Evolutionary conservation across 768 basidiomycete species (phyloP).

Genomic region (Auriscalpium orientale): DNA sequence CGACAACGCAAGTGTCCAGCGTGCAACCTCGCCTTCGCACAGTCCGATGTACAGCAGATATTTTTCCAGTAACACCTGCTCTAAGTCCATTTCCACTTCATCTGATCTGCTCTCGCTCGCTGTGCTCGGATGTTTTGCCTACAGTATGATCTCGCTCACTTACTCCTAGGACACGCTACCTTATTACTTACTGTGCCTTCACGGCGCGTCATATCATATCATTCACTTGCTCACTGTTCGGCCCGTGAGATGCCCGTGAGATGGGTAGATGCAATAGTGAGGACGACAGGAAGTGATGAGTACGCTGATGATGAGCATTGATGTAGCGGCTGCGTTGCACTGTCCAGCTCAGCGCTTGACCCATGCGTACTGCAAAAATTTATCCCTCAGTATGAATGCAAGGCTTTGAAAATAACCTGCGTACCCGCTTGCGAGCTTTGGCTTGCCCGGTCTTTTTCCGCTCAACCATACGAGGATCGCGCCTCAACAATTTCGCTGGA

Average conservation of each 20-base stretch:
- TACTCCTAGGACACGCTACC: neutral
- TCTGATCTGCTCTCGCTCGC: neutral
- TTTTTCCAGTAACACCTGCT: conserved; percentile 41
- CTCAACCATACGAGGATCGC: conserved; percentile 97
- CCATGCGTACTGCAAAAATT: conserved; percentile 68
- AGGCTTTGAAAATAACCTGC: conserved; percentile 21
- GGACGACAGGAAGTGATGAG: neutral
- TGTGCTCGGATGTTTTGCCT: neutral
- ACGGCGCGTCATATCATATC: neutral
- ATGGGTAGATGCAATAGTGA: neutral
- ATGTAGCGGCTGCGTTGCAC: neutral
- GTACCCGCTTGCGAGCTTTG: conserved; percentile 87
- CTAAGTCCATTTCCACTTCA: too few relatives aligned
- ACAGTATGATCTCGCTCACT: neutral
- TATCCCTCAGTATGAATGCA: conserved; percentile 10
- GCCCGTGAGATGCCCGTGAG: too few relatives aligned
- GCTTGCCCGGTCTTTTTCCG: conserved; percentile 92
- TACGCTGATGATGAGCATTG: neutral
- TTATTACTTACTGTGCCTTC: neutral
- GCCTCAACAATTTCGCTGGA: conserved; percentile 74
- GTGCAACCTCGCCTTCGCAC: conserved; percentile 75
- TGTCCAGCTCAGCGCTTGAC: conserved; percentile 83
- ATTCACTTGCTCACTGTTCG: neutral
- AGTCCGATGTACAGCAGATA: conserved; percentile 70
- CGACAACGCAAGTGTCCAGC: conserved; percentile 93